A percentile compares a stretch with the other conserved stretches of the same genome.
Evolutionary conservation across 371 early-diverging fungal genomes (phyloP).

Genomic region (Apophysomyces variabilis): DNA sequence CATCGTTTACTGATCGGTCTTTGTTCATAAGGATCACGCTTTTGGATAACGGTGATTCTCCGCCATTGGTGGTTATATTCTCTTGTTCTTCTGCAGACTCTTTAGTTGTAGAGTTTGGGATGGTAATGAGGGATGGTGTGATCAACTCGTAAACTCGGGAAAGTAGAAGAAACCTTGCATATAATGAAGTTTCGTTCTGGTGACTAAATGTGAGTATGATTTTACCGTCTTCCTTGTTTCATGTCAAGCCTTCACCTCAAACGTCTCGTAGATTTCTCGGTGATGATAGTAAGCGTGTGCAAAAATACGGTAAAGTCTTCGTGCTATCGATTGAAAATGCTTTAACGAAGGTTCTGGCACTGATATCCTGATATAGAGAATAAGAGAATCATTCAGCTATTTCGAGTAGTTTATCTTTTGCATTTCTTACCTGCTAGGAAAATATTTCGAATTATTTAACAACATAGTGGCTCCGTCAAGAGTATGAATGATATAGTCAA

Average conservation of each 20-base stretch:
- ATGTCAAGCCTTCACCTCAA: slow-evolving; percentile 62
- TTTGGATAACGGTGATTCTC: not conserved
- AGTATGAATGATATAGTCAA: slow-evolving; percentile 93
- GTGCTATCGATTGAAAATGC: slow-evolving; percentile 86
- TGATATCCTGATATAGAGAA: slow-evolving; percentile 52
- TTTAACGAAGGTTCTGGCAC: slow-evolving; percentile 77
- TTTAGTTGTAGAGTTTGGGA: slow-evolving; percentile 47
- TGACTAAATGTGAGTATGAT: not conserved
- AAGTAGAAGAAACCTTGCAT: slow-evolving; percentile 78
- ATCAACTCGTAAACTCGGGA: slow-evolving; percentile 67
- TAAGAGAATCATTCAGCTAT: not conserved
- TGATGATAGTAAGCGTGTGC: slow-evolving; percentile 95
- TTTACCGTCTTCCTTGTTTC: not conserved
- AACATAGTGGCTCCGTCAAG: slow-evolving; percentile 86
- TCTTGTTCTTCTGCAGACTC: slow-evolving; percentile 15
- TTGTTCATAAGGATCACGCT: slow-evolving; percentile 1
- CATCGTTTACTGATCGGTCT: not conserved
- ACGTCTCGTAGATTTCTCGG: slow-evolving; percentile 81
- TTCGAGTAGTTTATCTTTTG: not conserved
- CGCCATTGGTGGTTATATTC: slow-evolving; percentile 7
- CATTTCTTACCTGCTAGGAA: slow-evolving; percentile 69
- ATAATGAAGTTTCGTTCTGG: slow-evolving; percentile 76
- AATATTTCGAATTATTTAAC: slow-evolving; percentile 78
- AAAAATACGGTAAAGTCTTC: slow-evolving; percentile 94
- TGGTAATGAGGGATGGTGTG: slow-evolving; percentile 66